Evolutionary conservation across 306 rosid species (phyloP), one percentile per base, ranked within the genome.

Genomic region (Calophaca sinica): DNA sequence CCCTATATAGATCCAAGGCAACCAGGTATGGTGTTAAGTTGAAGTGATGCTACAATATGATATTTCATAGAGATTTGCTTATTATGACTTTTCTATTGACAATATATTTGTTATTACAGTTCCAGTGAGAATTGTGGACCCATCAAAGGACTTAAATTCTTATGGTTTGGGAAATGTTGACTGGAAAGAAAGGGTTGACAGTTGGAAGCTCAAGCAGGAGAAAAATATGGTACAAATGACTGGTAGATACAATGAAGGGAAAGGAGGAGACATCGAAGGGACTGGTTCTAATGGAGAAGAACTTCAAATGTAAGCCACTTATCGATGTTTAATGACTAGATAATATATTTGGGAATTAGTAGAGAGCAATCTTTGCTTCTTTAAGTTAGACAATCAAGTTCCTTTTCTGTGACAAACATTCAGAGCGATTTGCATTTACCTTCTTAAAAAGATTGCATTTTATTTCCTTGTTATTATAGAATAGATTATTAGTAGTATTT

Each of bases 171-270:
- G 99, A 79, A 92, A 89, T 84, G 98, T 96, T 79, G 99, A 96
- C 86, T 96, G 98, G 99, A 96, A 92, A 85, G 99, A 96, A 85
- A 90, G 99, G 86, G 98, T 96, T 53, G 98, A 96, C 83, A 93
- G 98, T 66, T 96, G 99, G 98, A 96, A 92, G 77, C 88, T 92
- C 79, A 96, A 96, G 88, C 98, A 96, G 69, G 99, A 92, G 71
- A 96, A 92, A 84, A 92, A 81, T 82, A 84, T 92, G 77, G 81
- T 82, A 79, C 96, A 87, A 71, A 81, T 89, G 82, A 84, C 93
- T 70, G 87, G 90, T 81, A 89, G 93, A 73, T 96, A 87, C 31
- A 5, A 79, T 39, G 99, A 96, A 48, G 97, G 98, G 84, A 96
- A 92, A 77, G 97, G 97, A 66, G 98, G 96, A 58, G 98, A 92